Percentiles rank a stretch among this genome's conserved stretches.
phyloP scores from a whole-genome alignment of 257 asterid species.

The Knoxia roxburghii region DNA sequence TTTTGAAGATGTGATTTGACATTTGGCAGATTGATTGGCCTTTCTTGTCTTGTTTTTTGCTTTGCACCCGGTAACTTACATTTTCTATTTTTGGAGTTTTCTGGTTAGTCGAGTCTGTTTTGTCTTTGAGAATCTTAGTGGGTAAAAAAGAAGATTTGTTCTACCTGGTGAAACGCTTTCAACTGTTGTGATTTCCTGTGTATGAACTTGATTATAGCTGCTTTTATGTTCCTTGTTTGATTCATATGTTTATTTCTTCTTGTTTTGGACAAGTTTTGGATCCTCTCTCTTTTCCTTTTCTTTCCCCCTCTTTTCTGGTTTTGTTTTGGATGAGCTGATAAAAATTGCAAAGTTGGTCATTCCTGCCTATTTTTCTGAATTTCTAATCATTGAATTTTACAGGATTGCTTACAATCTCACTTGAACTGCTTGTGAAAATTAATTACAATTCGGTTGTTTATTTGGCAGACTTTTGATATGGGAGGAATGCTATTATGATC shows the following conservation, averaged over 20 bases:
- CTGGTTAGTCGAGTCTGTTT: constrained; percentile 45
- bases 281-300: not conserved
- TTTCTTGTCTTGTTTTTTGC: constrained; percentile 31
- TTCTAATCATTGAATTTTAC: not conserved
- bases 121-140: constrained; percentile 56
- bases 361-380: constrained; percentile 3
- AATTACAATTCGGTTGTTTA: constrained; percentile 13
- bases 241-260: constrained; percentile 26
- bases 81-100: constrained; percentile 56
- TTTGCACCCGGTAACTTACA: constrained; percentile 35
- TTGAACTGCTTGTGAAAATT: constrained; percentile 4
- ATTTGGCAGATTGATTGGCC: constrained; percentile 34
- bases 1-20: constrained; percentile 38
- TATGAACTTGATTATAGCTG: constrained; percentile 30
- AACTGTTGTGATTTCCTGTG: constrained; percentile 30
- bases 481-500: constrained; percentile 83
- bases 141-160: constrained; percentile 26
- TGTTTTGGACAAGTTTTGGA: constrained; percentile 21
- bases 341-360: constrained; percentile 1
- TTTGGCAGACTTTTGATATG: constrained; percentile 74
- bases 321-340: constrained; percentile 12
- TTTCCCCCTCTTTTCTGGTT: constrained; percentile 7
- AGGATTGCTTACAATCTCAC: not conserved
- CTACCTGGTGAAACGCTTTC: constrained; percentile 27
- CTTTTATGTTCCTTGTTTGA: constrained; percentile 38